Conservation (phyloP, 805 yeast species). For the Peterozyma xylosa region DNA sequence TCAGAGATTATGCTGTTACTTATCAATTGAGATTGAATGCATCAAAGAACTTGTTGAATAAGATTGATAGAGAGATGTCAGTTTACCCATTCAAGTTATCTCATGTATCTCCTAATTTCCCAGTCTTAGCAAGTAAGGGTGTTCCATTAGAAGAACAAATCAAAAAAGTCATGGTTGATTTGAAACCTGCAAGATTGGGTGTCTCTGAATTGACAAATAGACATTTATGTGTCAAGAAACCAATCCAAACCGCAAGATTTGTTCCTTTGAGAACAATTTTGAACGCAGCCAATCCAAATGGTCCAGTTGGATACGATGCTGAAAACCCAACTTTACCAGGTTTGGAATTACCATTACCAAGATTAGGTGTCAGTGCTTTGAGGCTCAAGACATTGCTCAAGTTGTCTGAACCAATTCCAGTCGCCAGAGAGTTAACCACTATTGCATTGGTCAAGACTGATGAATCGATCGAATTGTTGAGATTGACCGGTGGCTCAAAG, state of each 20-base stretch:
- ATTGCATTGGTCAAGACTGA: slow-evolving; percentile 44
- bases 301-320: slow-evolving; percentile 60
- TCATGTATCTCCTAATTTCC: slow-evolving; percentile 58
- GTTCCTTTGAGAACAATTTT: slow-evolving; percentile 63
- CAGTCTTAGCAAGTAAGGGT: slow-evolving; percentile 32
- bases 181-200: slow-evolving; percentile 64
- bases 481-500: slow-evolving; percentile 75
- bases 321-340: slow-evolving; percentile 61
- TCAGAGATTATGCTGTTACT: slow-evolving; percentile 72
- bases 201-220: slow-evolving; percentile 73
- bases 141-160: slow-evolving; percentile 29
- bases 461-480: slow-evolving; percentile 48
- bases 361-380: slow-evolving; percentile 62
- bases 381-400: slow-evolving; percentile 58
- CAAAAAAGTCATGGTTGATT: slow-evolving; percentile 40
- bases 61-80: slow-evolving; percentile 65
- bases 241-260: slow-evolving; percentile 65
- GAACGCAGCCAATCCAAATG: slow-evolving; percentile 58
- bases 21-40: slow-evolving; percentile 72
- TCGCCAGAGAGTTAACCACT: slow-evolving; percentile 76
- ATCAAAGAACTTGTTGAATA: slow-evolving; percentile 61
- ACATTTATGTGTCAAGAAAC: slow-evolving; percentile 67
- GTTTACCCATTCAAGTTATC: slow-evolving; percentile 90
- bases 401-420: slow-evolving; percentile 43
- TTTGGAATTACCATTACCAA: slow-evolving; percentile 68